Conservation (phyloP, 352 stramenopile genomes). For the Hyaloperonospora brassicae region DNA sequence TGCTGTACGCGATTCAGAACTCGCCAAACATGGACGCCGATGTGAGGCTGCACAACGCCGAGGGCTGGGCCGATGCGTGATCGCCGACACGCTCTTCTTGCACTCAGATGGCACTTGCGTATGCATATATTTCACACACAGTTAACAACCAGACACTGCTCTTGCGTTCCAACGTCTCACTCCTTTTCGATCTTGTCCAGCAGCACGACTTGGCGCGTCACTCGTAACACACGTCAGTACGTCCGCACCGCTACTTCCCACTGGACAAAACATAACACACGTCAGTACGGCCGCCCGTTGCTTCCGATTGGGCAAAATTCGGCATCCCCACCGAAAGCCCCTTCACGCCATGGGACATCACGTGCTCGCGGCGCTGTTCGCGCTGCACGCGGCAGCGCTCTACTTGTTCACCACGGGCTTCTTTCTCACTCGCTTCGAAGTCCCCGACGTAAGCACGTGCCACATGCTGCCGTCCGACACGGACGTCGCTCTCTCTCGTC, state of each 20-base stretch:
- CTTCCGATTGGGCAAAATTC: constrained; percentile 14
- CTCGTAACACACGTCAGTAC: not conserved
- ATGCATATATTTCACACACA: not conserved
- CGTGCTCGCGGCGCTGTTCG: constrained; percentile 31
- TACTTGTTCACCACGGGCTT: constrained; percentile 84
- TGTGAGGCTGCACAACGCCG: constrained; percentile 85
- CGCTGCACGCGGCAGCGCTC: constrained; percentile 44
- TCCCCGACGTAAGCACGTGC: constrained; percentile 62
- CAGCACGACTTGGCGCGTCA: too few species aligned
- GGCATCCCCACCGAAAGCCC: not conserved
- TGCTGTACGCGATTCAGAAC: constrained; percentile 93
- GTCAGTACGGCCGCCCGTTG: not conserved
- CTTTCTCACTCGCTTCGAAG: constrained; percentile 86
- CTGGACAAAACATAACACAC: not conserved
- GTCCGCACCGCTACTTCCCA: too few species aligned
- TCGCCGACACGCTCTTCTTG: not conserved
- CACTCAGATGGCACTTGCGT: not conserved
- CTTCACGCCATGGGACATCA: constrained; percentile 15
- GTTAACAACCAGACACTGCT: not conserved
- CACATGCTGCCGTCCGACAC: constrained; percentile 17
- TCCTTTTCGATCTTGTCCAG: too few species aligned
- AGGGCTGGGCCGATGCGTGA: constrained; percentile 83
- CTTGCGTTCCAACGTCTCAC: too few species aligned
- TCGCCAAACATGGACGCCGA: constrained; percentile 94
- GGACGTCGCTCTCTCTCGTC: constrained; percentile 2